Percentiles rank a stretch among this genome's conserved stretches.
These are phyloP conservation scores for Phytopythium kandeliae DNA, from an alignment of 352 stramenopile species.

Conservation along the genomic window DNA sequence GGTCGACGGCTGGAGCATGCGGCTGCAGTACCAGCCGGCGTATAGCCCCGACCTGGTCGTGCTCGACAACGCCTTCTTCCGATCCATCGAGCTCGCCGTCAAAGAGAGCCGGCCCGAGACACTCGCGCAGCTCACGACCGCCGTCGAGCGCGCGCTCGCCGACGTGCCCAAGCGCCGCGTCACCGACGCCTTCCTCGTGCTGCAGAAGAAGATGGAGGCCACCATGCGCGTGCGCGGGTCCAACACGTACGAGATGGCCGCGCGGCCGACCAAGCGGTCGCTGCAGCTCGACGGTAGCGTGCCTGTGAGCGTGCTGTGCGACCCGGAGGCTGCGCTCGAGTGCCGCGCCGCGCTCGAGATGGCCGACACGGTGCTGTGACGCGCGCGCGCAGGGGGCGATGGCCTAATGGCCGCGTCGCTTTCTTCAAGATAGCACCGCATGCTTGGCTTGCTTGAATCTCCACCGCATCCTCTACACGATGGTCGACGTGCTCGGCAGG, in stretches of 20 bases:
- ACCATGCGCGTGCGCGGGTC: conserved; percentile 25
- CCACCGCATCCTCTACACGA: conserved; percentile 5
- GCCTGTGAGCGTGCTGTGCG: conserved; percentile 29
- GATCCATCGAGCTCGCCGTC: conserved; percentile 17
- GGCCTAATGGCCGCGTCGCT: too few relatives aligned
- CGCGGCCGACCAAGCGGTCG: conserved; percentile 22
- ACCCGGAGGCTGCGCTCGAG: conserved; percentile 13
- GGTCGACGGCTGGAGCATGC: conserved; percentile 26
- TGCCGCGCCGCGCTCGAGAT: conserved; percentile 18
- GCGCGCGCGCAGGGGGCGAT: neutral
- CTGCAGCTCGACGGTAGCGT: conserved; percentile 30
- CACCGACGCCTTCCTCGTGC: conserved; percentile 16
- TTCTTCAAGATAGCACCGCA: too few relatives aligned
- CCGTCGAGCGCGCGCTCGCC: conserved; percentile 19
- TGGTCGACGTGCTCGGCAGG: neutral
- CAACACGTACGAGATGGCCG: conserved; percentile 25
- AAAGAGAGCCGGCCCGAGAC: conserved; percentile 9
- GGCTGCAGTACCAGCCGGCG: conserved; percentile 31
- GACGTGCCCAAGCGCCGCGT: conserved; percentile 16
- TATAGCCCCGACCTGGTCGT: conserved; percentile 34
- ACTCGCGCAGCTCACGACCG: conserved; percentile 17
- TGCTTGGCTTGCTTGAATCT: too few relatives aligned
- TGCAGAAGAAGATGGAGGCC: conserved; percentile 39
- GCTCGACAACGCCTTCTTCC: conserved; percentile 24
- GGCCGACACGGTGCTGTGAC: conserved; percentile 1